These are phyloP conservation scores for Monosporozyma aquatica DNA, from an alignment of 805 yeast genomes.

Conservation along the genomic window DNA sequence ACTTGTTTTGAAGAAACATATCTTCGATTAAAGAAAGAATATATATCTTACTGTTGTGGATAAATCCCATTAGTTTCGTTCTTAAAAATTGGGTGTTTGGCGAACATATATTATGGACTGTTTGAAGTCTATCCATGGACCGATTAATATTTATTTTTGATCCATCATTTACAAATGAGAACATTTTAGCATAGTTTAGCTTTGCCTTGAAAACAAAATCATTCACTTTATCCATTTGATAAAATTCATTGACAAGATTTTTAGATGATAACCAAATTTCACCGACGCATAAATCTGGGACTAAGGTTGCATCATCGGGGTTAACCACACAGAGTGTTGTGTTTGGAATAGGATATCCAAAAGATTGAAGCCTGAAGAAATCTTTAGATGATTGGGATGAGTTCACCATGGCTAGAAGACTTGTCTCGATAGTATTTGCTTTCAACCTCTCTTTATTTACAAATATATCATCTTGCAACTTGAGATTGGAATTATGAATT, in stretches of 20 bases:
- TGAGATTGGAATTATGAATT: conserved; percentile 22
- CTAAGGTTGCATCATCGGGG: conserved; percentile 76
- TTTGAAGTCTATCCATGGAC: conserved; percentile 20
- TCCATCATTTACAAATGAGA: conserved; percentile 8
- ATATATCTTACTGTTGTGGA: conserved; percentile 77
- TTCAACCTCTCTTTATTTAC: conserved; percentile 30
- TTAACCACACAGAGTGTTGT: conserved; percentile 89
- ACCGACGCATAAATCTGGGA: conserved; percentile 74
- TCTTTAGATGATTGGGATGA: conserved; percentile 33
- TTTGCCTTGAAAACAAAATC: conserved; percentile 31
- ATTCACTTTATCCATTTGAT: conserved; percentile 29
- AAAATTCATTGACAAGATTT: conserved; percentile 54
- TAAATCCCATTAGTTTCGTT: conserved; percentile 86
- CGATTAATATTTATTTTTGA: not conserved
- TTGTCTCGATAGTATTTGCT: conserved; percentile 27
- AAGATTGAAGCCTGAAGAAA: conserved; percentile 70
- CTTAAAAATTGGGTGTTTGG: conserved; percentile 47
- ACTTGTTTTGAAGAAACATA: conserved; percentile 58
- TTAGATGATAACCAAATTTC: conserved; percentile 98
- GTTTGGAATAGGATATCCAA: conserved; percentile 92
- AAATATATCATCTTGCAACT: conserved; percentile 28
- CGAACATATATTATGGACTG: conserved; percentile 24
- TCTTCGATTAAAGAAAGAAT: conserved; percentile 89
- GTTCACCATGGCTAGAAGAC: conserved; percentile 25
- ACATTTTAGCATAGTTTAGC: conserved; percentile 27